Percentiles rank a stretch among this genome's conserved stretches.
phyloP scores from a whole-genome alignment of 1,284 basidiomycete genomes.

The Apiotrichum brassicae region DNA sequence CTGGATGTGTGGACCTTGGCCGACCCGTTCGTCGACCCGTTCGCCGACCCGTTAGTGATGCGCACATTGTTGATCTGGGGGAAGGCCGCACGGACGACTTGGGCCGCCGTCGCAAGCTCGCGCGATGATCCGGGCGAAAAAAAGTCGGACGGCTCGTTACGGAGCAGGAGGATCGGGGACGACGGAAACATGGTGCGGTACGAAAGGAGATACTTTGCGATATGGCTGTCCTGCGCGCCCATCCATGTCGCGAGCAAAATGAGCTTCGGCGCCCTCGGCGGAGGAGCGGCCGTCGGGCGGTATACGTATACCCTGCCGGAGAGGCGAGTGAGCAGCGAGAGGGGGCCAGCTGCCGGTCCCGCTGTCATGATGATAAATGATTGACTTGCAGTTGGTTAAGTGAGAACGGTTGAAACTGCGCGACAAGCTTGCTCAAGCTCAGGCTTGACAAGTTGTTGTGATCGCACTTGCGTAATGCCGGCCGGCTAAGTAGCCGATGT shows the following conservation, averaged over 20 bases:
- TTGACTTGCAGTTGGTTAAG: no score
- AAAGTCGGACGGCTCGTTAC: slow-evolving; percentile 10
- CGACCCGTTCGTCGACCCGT: neutral
- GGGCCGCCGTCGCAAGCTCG: neutral
- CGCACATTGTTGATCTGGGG: neutral
- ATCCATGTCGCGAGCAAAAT: slow-evolving; percentile 18
- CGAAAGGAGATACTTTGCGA: slow-evolving; percentile 14
- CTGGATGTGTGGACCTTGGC: neutral
- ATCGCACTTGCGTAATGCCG: no score
- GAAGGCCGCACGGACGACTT: neutral
- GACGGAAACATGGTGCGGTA: slow-evolving; percentile 10
- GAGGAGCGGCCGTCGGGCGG: neutral
- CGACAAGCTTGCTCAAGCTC: no score
- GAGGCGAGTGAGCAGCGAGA: neutral
- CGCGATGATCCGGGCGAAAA: neutral
- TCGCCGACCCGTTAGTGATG: neutral
- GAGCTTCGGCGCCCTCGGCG: slow-evolving; percentile 4
- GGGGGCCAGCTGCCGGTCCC: neutral
- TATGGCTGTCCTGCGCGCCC: slow-evolving; percentile 10
- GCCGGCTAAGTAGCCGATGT: no score
- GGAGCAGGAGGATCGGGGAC: slow-evolving; percentile 14
- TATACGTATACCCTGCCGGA: slow-evolving; percentile 2
- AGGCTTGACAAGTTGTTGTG: no score
- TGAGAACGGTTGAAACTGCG: neutral
- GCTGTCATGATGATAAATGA: no score